Evolutionary conservation across 1,284 basidiomycete species (phyloP), one percentile per base, ranked within the genome.

Genomic region (Cystobasidiaceae sp.): DNA sequence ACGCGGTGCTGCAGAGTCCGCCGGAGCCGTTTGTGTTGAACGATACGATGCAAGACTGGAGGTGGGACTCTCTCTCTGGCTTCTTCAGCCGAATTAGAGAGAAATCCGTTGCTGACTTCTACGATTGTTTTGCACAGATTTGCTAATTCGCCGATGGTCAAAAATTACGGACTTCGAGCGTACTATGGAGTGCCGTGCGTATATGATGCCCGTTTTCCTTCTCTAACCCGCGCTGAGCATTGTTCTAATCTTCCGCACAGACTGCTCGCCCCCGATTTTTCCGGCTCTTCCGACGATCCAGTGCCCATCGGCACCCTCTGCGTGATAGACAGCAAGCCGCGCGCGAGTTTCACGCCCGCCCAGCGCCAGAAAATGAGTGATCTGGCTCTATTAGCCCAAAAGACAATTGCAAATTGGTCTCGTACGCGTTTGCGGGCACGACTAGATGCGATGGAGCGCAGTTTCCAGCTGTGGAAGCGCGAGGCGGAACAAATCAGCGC

Each of bases 241-340:
- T 37, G 4, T 19, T 4, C 15, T 17, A 32, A n/a, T 34, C 2
- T 23, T 19, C n/a, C n/a, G n/a, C n/a, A 28, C 43, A 57, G 69
- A 1, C 67, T 71, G 4, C 51, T 67, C 27, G 71, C 69, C 5
- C 71, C 70, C 1, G 56, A 67, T 15, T 67, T 69, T 27, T 66
- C 64, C 52, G 60, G 58, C 19, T 52, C 59, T 8, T 44, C 55
- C 6, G 64, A 66, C 6, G 65, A 67, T 5, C 45, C 58, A 4
- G 67, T 70, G 19, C 63, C 73, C 0, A 70, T 75, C 41, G 74
- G 74, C 2, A 72, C 73, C 2, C 62, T 75, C 4, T 75, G 74
- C 62, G 66, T 74, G 23, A 67, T 71, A 58, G 74, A 75, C 55
- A 57, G 66, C 13, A 60, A 68, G n/a, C 72, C 72, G 17, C 67